Conservation (phyloP, 345 rosid species). For the Citrus hindsii region DNA sequence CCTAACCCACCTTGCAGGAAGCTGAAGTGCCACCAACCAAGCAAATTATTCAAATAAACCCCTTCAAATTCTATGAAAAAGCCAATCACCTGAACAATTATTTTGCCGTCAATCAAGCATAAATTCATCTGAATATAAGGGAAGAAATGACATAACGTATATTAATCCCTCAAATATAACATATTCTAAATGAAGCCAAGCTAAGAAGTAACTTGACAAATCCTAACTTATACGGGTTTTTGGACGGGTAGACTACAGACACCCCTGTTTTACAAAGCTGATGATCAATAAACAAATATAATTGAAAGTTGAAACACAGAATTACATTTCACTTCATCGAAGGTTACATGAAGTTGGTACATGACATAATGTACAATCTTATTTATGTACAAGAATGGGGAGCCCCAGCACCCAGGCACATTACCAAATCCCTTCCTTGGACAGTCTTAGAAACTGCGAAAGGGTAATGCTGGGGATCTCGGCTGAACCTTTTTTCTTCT, state of each 20-base stretch:
- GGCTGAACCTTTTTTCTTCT: constrained; percentile 40
- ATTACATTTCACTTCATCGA: constrained; percentile 11
- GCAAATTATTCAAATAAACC: not conserved
- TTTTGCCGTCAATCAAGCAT: not conserved
- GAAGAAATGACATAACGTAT: not conserved
- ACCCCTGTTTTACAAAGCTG: constrained; percentile 7
- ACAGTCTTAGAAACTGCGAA: constrained; percentile 67
- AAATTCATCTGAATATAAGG: not conserved
- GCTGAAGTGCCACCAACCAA: not conserved
- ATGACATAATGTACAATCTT: not conserved
- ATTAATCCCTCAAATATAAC: not conserved
- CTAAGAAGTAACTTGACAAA: not conserved
- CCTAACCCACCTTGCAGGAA: no score
- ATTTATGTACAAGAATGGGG: constrained; percentile 17
- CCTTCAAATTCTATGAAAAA: not conserved
- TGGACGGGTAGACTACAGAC: not conserved
- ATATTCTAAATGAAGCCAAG: not conserved
- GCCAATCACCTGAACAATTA: not conserved
- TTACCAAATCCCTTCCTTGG: constrained; percentile 88
- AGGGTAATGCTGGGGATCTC: constrained; percentile 65
- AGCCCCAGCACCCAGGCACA: not conserved
- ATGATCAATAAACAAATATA: constrained; percentile 8
- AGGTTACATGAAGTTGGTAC: constrained; percentile 5
- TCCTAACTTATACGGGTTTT: not conserved
- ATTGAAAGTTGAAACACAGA: not conserved